Percentiles rank a stretch among this genome's conserved stretches.
Conservation (phyloP, 176 grass and related monocot species). For the Rhynchospora tenuis region DNA sequence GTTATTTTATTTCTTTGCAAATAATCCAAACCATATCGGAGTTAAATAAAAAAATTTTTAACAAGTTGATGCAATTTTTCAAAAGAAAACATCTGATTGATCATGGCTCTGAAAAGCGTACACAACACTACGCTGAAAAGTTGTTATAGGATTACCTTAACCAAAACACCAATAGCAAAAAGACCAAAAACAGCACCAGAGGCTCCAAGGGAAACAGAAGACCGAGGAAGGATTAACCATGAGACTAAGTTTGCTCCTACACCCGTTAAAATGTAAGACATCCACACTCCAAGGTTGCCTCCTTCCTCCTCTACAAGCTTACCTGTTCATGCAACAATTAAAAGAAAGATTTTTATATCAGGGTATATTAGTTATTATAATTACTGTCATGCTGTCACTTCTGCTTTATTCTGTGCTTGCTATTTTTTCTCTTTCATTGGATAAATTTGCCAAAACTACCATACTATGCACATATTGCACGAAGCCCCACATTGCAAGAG, state of each 20-base stretch:
- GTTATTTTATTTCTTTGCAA: background rate
- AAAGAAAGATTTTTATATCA: background rate
- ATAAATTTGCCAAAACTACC: background rate
- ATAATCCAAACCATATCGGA: background rate
- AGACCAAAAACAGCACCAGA: conserved; percentile 97
- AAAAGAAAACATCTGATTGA: background rate
- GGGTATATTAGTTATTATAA: conserved; percentile 18
- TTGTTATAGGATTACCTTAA: conserved; percentile 61
- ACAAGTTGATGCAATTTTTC: background rate
- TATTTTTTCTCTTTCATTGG: background rate
- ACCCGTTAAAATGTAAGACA: conserved; percentile 95
- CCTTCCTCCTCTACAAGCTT: conserved; percentile 97
- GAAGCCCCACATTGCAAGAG: background rate
- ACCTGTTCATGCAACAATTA: conserved; percentile 45
- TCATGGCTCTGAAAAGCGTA: background rate
- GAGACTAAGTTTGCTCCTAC: conserved; percentile 86
- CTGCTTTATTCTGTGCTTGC: background rate
- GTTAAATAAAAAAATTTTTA: background rate
- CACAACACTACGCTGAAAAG: background rate
- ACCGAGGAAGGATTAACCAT: conserved; percentile 78
- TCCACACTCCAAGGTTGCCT: conserved; percentile 88
- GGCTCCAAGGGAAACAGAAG: conserved; percentile 77
- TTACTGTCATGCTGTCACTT: conserved; percentile 25
- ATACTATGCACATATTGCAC: conserved; percentile 1
- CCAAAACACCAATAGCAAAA: conserved; percentile 94